These are phyloP conservation scores for Penicillium desertorum DNA, from an alignment of 495 filamentous ascomycete species.

Conservation along the genomic window DNA sequence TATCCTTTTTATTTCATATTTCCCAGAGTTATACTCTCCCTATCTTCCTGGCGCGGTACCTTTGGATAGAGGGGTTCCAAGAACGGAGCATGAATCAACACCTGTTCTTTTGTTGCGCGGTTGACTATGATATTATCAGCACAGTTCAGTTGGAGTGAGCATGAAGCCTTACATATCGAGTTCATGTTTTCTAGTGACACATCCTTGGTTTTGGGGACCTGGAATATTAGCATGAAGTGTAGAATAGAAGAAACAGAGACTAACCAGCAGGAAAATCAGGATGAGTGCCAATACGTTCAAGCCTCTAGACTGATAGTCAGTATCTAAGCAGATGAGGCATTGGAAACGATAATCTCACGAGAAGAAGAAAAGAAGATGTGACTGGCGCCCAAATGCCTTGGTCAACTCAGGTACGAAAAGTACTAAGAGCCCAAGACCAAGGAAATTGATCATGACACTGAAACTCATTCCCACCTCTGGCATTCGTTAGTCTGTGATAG, in stretches of 20 bases:
- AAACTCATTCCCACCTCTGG: slow-evolving; percentile 66
- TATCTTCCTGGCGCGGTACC: not conserved
- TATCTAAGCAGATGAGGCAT: not conserved
- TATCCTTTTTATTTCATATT: not conserved
- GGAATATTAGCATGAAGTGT: not conserved
- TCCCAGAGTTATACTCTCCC: not conserved
- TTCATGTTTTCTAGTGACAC: slow-evolving; percentile 33
- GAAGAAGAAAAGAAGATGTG: slow-evolving; percentile 18
- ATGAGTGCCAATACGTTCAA: not conserved
- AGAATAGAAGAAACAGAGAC: not conserved
- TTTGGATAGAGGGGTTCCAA: not conserved
- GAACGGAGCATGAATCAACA: not conserved
- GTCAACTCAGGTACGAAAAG: slow-evolving; percentile 28
- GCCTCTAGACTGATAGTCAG: not conserved
- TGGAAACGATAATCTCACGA: not conserved
- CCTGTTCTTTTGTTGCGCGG: not conserved
- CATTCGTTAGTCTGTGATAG: not conserved
- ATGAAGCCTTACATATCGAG: slow-evolving; percentile 26
- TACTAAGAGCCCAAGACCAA: slow-evolving; percentile 31
- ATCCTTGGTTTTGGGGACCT: slow-evolving; percentile 4
- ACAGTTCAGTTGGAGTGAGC: not conserved
- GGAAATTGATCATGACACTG: slow-evolving; percentile 64
- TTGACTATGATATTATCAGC: not conserved
- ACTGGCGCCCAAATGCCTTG: slow-evolving; percentile 10
- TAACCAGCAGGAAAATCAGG: slow-evolving; percentile 19